phyloP scores from a whole-genome alignment of 345 rosid species.

The Rhizophora apiculata region DNA sequence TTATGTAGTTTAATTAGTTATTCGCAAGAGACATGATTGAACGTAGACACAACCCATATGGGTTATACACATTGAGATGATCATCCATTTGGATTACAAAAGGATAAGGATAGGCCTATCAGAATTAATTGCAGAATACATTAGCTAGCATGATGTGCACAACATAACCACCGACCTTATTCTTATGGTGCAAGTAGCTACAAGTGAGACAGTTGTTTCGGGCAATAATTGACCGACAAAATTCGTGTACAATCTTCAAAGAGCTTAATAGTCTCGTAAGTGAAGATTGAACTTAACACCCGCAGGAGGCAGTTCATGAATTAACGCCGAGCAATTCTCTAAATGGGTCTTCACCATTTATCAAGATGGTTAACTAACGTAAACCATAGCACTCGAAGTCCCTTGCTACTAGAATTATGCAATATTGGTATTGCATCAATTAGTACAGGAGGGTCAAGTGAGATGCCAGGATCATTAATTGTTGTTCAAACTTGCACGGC shows the following conservation, averaged over 20 bases:
- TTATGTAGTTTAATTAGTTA: too few species aligned
- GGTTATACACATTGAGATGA: too few species aligned
- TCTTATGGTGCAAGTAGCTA: conserved; percentile 2
- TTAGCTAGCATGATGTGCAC: conserved; percentile 4
- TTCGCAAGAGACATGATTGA: not conserved
- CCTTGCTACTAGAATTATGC: too few species aligned
- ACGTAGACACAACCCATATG: not conserved
- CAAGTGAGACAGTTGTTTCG: not conserved
- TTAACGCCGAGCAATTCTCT: too few species aligned
- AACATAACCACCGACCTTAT: not conserved
- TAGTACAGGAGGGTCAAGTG: too few species aligned
- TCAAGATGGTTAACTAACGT: too few species aligned
- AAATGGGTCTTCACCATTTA: too few species aligned
- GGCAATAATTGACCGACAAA: conserved; percentile 2
- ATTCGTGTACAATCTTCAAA: not conserved
- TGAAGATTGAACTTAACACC: not conserved
- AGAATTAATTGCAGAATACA: not conserved
- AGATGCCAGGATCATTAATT: too few species aligned
- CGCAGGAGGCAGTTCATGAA: not conserved
- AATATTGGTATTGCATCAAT: too few species aligned
- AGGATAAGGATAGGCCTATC: not conserved
- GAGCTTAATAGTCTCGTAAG: not conserved
- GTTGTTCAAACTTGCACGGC: too few species aligned
- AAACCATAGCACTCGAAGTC: too few species aligned
- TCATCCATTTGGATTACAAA: not conserved